These are phyloP conservation scores for Fistulinella prunicolor DNA, from an alignment of 768 basidiomycete genomes.

Conservation along the genomic window DNA sequence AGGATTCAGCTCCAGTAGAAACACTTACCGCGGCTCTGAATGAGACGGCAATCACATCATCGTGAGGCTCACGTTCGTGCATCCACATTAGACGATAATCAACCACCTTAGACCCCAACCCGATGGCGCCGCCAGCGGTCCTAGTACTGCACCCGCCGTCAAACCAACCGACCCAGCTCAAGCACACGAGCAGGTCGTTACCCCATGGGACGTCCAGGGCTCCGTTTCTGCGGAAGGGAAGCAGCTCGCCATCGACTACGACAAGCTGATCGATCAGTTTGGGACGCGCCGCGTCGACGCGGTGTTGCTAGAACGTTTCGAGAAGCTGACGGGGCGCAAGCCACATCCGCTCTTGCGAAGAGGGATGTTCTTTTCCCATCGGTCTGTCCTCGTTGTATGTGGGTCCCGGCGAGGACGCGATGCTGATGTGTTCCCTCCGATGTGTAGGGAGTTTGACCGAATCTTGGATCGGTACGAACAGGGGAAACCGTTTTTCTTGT, in stretches of 20 bases:
- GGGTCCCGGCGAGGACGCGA: neutral
- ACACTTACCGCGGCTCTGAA: conserved; percentile 27
- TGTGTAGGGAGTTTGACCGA: conserved; percentile 86
- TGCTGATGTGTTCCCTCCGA: neutral
- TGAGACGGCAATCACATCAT: conserved; percentile 25
- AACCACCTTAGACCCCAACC: conserved; percentile 13
- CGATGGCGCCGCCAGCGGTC: conserved; percentile 1
- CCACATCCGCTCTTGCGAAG: conserved; percentile 88
- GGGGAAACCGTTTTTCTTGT: conserved; percentile 95
- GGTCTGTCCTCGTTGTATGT: conserved; percentile 46
- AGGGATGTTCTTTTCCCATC: conserved; percentile 97
- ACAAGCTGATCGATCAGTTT: conserved; percentile 92
- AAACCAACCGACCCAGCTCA: conserved; percentile 31
- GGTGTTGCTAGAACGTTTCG: conserved; percentile 82
- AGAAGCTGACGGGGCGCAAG: conserved; percentile 80
- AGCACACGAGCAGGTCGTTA: conserved; percentile 73
- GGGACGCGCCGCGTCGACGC: conserved; percentile 82
- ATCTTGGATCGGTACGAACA: conserved; percentile 96
- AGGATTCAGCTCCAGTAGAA: conserved; percentile 25
- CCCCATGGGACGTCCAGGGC: conserved; percentile 98
- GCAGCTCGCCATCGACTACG: conserved; percentile 93
- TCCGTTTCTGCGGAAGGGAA: conserved; percentile 84
- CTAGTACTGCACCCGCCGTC: conserved; percentile 24
- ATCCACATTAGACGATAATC: neutral
- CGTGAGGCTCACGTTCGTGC: conserved; percentile 25